phyloP scores from a whole-genome alignment of 495 filamentous ascomycete species.

The Aspergillus cristatus region DNA sequence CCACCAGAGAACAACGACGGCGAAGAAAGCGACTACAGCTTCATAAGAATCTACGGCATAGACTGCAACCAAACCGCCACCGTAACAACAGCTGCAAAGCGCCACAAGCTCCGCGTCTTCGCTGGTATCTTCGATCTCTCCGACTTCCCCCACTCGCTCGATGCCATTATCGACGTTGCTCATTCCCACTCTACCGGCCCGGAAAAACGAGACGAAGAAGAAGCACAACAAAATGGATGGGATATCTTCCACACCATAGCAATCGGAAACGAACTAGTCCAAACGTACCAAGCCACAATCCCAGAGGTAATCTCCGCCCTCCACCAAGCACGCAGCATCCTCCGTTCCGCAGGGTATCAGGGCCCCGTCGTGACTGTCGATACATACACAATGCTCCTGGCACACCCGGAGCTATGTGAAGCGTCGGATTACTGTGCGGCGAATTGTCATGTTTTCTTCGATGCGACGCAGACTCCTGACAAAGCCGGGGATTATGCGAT shows the following conservation, averaged over 20 bases:
- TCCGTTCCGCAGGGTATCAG: constrained; percentile 55
- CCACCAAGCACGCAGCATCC: constrained; percentile 39
- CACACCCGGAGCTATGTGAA: constrained; percentile 61
- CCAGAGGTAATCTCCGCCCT: constrained; percentile 46
- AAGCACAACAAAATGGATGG: constrained; percentile 55
- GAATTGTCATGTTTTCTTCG: constrained; percentile 83
- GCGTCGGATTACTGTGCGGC: constrained; percentile 69
- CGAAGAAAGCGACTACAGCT: constrained; percentile 40
- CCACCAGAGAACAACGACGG: too few relatives aligned
- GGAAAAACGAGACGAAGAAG: too few relatives aligned
- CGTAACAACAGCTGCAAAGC: constrained; percentile 49
- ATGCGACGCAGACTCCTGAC: constrained; percentile 44
- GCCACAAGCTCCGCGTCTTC: constrained; percentile 56
- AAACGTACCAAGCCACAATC: constrained; percentile 45
- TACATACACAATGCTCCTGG: constrained; percentile 56
- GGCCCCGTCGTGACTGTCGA: constrained; percentile 76
- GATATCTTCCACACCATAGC: constrained; percentile 56
- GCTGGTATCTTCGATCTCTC: constrained; percentile 61
- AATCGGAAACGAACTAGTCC: constrained; percentile 77
- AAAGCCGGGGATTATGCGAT: constrained; percentile 56
- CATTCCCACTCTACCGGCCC: too few relatives aligned
- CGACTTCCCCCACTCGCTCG: constrained; percentile 42
- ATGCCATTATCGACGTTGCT: constrained; percentile 45
- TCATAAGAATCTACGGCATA: constrained; percentile 71
- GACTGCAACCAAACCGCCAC: constrained; percentile 64